A percentile compares a stretch with the other conserved stretches of the same genome.
phyloP scores from a whole-genome alignment of 495 filamentous ascomycete species.

The Aspergillus biplanus region DNA sequence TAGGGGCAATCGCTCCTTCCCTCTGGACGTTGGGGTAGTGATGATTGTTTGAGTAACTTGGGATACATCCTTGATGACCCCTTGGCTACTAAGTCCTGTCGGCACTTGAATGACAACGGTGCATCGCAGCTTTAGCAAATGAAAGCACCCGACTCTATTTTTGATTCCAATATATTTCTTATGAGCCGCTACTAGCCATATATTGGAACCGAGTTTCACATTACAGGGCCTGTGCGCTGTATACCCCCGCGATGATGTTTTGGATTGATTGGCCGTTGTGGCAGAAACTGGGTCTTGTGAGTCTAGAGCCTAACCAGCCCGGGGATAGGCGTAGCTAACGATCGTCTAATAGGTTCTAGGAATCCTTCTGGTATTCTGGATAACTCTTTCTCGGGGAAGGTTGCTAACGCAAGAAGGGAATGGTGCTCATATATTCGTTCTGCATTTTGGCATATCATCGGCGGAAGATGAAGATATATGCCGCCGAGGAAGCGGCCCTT shows the following conservation, averaged over 20 bases:
- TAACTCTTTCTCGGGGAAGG: background rate
- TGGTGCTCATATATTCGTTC: conserved; percentile 50
- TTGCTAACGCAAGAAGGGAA: conserved; percentile 47
- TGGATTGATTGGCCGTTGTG: conserved; percentile 81
- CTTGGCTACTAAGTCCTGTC: background rate
- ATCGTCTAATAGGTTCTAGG: conserved; percentile 41
- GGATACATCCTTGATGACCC: too few species aligned
- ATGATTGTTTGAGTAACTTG: too few species aligned
- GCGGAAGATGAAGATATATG: conserved; percentile 65
- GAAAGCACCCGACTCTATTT: background rate
- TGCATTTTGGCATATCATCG: conserved; percentile 60
- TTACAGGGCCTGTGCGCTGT: background rate
- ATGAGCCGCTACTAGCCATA: background rate
- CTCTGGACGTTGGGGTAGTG: background rate
- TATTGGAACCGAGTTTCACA: background rate
- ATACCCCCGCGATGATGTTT: conserved; percentile 52
- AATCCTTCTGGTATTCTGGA: conserved; percentile 47
- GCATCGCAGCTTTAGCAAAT: background rate
- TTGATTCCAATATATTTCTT: background rate
- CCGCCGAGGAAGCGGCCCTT: conserved; percentile 65
- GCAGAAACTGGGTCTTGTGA: conserved; percentile 90
- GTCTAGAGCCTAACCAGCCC: conserved; percentile 31
- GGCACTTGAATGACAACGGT: background rate
- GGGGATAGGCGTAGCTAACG: conserved; percentile 18
- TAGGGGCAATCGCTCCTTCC: background rate